These are phyloP conservation scores for Podila verticillata DNA, from an alignment of 192 early-diverging fungal species.

Conservation along the genomic window DNA sequence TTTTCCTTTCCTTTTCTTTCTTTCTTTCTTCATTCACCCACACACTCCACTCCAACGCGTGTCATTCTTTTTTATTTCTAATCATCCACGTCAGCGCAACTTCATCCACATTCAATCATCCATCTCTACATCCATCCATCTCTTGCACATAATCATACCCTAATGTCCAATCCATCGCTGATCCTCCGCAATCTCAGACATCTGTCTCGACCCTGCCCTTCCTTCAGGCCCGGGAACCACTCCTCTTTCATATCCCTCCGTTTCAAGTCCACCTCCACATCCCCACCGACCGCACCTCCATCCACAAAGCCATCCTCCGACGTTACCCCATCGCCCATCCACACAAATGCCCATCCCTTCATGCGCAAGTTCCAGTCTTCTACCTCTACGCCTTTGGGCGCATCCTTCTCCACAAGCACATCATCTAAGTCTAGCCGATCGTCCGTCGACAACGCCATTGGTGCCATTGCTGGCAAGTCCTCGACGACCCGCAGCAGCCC, in stretches of 20 bases:
- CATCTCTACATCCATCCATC: background rate
- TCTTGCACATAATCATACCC: too few relatives aligned
- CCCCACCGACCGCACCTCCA: background rate
- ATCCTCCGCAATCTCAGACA: too few relatives aligned
- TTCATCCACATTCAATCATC: background rate
- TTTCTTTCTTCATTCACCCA: background rate
- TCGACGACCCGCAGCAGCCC: constrained; percentile 19
- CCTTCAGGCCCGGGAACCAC: background rate
- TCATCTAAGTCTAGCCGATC: background rate
- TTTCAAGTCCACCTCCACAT: background rate
- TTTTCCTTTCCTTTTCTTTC: background rate
- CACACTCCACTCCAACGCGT: constrained; percentile 12
- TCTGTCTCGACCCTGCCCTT: background rate
- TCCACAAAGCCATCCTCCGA: constrained; percentile 1
- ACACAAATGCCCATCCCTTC: constrained; percentile 31
- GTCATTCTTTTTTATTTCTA: background rate
- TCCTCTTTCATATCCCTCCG: background rate
- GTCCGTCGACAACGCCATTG: constrained; percentile 18
- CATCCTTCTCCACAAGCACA: constrained; percentile 31
- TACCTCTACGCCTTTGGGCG: constrained; percentile 2
- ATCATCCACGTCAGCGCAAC: background rate
- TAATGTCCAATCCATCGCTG: too few relatives aligned
- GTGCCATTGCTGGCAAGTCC: background rate
- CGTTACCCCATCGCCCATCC: constrained; percentile 2
- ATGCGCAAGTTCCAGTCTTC: constrained; percentile 37